Conservation (phyloP, 2,329 filamentous ascomycete genomes). For the Fusarium sublunatum region DNA sequence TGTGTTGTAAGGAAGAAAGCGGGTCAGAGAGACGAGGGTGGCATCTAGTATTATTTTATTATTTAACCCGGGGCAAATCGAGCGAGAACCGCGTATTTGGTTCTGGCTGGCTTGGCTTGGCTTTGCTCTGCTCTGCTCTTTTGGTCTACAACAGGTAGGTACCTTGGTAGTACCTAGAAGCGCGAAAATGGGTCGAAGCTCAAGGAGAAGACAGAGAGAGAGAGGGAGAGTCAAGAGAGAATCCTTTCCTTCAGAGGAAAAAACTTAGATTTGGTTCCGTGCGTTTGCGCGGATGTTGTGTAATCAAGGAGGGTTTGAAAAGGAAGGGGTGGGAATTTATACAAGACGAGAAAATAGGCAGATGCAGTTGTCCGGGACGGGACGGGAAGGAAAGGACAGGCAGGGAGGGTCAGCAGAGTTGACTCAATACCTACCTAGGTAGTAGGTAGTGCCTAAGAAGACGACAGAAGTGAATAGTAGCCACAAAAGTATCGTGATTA, state of each 20-base stretch:
- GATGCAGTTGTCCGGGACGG: neutral
- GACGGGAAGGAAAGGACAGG: neutral
- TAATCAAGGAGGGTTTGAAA: constrained; percentile 4
- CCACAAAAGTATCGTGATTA: neutral
- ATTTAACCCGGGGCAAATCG: constrained; percentile 29
- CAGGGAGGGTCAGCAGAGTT: neutral
- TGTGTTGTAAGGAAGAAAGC: constrained; percentile 37
- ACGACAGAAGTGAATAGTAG: no score
- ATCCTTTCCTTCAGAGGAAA: no score
- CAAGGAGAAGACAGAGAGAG: neutral
- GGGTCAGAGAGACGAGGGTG: constrained; percentile 38
- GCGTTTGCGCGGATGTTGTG: constrained; percentile 21
- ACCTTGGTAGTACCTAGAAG: neutral
- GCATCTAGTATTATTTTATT: constrained; percentile 27
- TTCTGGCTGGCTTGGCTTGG: constrained; percentile 15
- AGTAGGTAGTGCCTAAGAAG: neutral
- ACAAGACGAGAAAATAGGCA: neutral
- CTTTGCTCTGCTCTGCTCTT: neutral
- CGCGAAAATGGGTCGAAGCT: no score
- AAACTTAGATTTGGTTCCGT: no score
- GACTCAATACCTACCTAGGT: neutral
- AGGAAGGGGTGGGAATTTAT: neutral
- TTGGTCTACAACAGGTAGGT: neutral
- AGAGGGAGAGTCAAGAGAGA: no score
- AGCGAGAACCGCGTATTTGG: constrained; percentile 23